Conservation (phyloP, 2,329 filamentous ascomycete genomes). For the Fusarium illudens region DNA sequence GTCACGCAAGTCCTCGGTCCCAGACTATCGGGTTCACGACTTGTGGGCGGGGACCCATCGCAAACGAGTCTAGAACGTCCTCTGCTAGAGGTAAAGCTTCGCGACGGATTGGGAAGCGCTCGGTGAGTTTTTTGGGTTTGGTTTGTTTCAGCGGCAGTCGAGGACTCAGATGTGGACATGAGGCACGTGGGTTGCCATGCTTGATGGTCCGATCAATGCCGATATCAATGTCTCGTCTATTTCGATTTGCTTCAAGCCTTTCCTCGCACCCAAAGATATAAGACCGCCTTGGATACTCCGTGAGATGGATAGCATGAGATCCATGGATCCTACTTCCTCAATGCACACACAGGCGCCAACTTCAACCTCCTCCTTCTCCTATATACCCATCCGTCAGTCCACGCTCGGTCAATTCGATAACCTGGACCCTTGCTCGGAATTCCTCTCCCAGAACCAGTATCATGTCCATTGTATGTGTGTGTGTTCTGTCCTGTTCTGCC, state of each 20-base stretch:
- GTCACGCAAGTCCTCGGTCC: background rate
- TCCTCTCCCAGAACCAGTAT: constrained; percentile 8
- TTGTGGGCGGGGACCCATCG: background rate
- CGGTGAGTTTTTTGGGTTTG: background rate
- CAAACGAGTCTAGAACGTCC: background rate
- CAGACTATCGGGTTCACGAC: background rate
- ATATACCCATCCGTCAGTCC: background rate
- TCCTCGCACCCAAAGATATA: constrained; percentile 8
- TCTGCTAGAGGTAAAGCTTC: background rate
- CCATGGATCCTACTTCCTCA: background rate
- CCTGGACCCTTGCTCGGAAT: background rate
- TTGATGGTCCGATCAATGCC: background rate
- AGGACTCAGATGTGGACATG: background rate
- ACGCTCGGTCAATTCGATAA: background rate
- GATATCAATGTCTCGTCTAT: constrained; percentile 23
- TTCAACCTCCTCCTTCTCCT: background rate
- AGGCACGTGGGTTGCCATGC: background rate
- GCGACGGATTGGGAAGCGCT: background rate
- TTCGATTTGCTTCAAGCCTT: constrained; percentile 7
- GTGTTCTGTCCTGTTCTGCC: constrained; percentile 25
- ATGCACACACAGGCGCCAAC: background rate
- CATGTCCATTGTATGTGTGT: constrained; percentile 25
- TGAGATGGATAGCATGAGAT: background rate
- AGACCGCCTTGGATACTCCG: background rate
- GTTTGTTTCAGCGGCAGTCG: background rate